These are phyloP conservation scores for Tephrocybe sp. DNA, from an alignment of 768 basidiomycete genomes.

Conservation along the genomic window DNA sequence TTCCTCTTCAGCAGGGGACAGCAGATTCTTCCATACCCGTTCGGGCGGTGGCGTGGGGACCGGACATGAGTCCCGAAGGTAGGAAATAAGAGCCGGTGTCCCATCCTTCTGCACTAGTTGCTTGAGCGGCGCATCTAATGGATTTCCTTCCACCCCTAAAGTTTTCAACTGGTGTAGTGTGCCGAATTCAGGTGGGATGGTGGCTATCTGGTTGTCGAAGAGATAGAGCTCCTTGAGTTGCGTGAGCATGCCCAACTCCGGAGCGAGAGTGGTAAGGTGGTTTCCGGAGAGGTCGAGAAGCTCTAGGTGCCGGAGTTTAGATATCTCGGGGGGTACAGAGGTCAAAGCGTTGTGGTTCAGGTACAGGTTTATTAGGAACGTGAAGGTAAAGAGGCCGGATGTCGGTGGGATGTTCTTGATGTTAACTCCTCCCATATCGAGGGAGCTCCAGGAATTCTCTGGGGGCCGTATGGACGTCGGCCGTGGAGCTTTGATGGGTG, in stretches of 20 bases:
- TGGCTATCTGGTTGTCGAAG: slow-evolving; percentile 92
- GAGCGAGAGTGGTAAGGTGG: slow-evolving; percentile 71
- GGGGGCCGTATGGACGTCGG: slow-evolving; percentile 65
- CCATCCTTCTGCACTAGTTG: slow-evolving; percentile 91
- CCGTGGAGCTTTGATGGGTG: slow-evolving; percentile 69
- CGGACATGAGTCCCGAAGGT: slow-evolving; percentile 92
- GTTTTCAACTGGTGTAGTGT: slow-evolving; percentile 90
- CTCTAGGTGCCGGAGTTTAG: slow-evolving; percentile 82
- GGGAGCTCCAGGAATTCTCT: slow-evolving; percentile 81
- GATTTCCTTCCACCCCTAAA: slow-evolving; percentile 97
- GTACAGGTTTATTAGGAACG: slow-evolving; percentile 93
- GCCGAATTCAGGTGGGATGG: slow-evolving; percentile 85
- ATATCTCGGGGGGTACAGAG: slow-evolving; percentile 77
- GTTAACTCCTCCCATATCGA: slow-evolving; percentile 95
- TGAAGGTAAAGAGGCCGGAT: slow-evolving; percentile 79
- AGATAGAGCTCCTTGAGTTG: slow-evolving; percentile 89
- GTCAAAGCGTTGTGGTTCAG: slow-evolving; percentile 93
- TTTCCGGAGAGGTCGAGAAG: slow-evolving; percentile 93
- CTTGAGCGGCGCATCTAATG: slow-evolving; percentile 76
- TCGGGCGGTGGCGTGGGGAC: slow-evolving; percentile 79
- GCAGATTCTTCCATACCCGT: slow-evolving; percentile 71
- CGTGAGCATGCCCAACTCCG: slow-evolving; percentile 89
- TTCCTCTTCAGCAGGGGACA: slow-evolving; percentile 60
- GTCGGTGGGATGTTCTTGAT: slow-evolving; percentile 86
- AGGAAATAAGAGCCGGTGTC: slow-evolving; percentile 84